phyloP scores from a whole-genome alignment of 805 yeast genomes.

The Sugiyamaella valdiviana region DNA sequence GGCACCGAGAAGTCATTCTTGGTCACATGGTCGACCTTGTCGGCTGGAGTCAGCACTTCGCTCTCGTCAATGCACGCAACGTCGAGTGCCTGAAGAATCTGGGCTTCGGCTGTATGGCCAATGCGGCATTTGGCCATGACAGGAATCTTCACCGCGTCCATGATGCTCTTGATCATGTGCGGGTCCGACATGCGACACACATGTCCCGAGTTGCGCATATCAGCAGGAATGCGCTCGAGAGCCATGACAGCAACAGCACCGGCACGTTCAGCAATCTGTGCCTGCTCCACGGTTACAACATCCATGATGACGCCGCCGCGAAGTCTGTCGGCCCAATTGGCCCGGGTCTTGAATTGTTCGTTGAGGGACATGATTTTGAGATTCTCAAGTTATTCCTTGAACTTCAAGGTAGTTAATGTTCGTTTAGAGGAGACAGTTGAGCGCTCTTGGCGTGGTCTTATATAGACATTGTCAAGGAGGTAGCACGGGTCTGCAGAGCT shows the following conservation, averaged over 20 bases:
- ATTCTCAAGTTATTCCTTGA: no score
- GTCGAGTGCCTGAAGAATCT: conserved; percentile 61
- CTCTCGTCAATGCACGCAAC: conserved; percentile 80
- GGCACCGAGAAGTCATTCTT: conserved; percentile 61
- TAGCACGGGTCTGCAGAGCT: no score
- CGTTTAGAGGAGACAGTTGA: no score
- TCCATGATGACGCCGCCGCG: conserved; percentile 46
- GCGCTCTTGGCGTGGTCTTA: no score
- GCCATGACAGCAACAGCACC: conserved; percentile 93
- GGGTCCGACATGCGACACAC: conserved; percentile 88
- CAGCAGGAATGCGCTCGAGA: conserved; percentile 77
- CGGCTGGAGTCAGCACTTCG: conserved; percentile 81
- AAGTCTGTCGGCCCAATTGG: conserved; percentile 81
- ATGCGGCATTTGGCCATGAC: conserved; percentile 86
- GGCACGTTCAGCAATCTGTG: conserved; percentile 69
- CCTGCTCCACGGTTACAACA: conserved; percentile 76
- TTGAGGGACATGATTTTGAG: conserved; percentile 7
- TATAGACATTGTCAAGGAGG: no score
- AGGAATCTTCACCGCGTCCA: conserved; percentile 48
- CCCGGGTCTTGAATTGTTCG: conserved; percentile 39
- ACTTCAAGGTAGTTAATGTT: background rate
- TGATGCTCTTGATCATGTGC: conserved; percentile 64
- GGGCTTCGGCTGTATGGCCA: conserved; percentile 80
- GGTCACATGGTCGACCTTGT: conserved; percentile 55
- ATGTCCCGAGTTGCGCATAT: conserved; percentile 73